Percentiles rank a stretch among this genome's conserved stretches.
phyloP scores from a whole-genome alignment of 1,139 yeast genomes.

The Taphrina flavorubra region DNA sequence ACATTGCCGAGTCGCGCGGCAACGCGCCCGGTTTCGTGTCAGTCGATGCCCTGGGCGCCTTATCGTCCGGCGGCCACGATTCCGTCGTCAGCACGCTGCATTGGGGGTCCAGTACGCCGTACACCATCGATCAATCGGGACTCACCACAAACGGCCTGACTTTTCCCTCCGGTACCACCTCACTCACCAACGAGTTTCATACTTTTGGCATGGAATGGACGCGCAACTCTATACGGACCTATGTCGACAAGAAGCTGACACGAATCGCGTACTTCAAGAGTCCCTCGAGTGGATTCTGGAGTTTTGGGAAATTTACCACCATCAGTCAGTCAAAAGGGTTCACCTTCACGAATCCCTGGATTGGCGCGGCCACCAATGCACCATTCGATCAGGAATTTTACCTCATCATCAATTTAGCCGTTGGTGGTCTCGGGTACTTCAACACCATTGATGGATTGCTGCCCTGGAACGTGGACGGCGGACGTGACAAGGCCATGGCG shows the following conservation, averaged over 20 bases:
- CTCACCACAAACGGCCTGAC: conserved; percentile 40
- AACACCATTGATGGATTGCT: conserved; percentile 41
- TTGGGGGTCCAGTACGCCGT: conserved; percentile 43
- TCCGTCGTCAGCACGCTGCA: conserved; percentile 44
- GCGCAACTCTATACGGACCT: conserved; percentile 43
- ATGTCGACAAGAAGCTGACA: conserved; percentile 45
- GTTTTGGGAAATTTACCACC: conserved; percentile 41
- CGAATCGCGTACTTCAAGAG: conserved; percentile 43
- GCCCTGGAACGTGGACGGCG: conserved; percentile 44
- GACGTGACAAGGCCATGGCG: conserved; percentile 40
- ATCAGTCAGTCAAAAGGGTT: conserved; percentile 19
- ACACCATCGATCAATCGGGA: conserved; percentile 41
- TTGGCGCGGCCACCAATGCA: conserved; percentile 39
- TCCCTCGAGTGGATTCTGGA: conserved; percentile 41
- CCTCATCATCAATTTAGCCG: conserved; percentile 45
- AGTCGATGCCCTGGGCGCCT: conserved; percentile 32
- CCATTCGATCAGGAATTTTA: conserved; percentile 46
- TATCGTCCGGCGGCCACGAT: conserved; percentile 41
- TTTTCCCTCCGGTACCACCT: conserved; percentile 39
- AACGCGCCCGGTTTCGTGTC: conserved; percentile 43
- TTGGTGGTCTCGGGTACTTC: conserved; percentile 46
- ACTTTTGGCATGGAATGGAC: conserved; percentile 46
- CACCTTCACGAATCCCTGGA: conserved; percentile 42
- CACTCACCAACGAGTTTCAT: conserved; percentile 41
- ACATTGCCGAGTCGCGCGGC: conserved; percentile 45